Evolutionary conservation across 2,329 filamentous ascomycete genomes (phyloP).

Genomic region (Colletotrichum simmondsii): DNA sequence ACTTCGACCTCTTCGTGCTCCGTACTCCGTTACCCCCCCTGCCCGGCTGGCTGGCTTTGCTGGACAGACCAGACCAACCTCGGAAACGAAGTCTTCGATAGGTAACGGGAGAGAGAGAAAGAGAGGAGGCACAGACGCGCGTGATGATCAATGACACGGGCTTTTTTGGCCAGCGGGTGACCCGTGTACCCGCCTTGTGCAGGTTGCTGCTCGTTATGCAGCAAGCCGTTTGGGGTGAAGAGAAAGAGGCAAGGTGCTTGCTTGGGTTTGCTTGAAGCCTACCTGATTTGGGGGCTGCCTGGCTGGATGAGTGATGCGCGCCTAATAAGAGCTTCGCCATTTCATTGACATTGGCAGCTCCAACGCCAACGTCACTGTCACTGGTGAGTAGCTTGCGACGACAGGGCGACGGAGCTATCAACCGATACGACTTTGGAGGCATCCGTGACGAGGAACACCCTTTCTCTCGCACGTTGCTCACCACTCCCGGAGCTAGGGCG

Average conservation of each 20-base stretch:
- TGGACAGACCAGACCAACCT: background rate
- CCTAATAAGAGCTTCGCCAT: background rate
- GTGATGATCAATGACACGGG: conserved; percentile 12
- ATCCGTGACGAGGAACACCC: background rate
- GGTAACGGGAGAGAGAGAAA: background rate
- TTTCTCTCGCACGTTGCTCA: background rate
- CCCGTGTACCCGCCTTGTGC: conserved; percentile 11
- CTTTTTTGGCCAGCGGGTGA: conserved; percentile 12
- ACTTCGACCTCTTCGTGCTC: too few species aligned
- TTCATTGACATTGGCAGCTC: background rate
- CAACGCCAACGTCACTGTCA: background rate
- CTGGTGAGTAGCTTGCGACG: conserved; percentile 5
- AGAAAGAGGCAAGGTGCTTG: background rate
- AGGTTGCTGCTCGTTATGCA: conserved; percentile 8
- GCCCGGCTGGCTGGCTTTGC: background rate
- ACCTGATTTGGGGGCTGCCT: background rate
- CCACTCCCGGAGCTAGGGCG: background rate
- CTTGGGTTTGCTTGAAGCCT: background rate
- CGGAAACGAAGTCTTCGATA: conserved; percentile 22
- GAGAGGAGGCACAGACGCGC: background rate
- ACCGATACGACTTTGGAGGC: background rate
- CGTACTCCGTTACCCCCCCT: background rate
- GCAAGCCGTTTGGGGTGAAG: conserved; percentile 18
- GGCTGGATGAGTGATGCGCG: background rate
- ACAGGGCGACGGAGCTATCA: background rate